Percentiles rank a stretch among this genome's conserved stretches.
Evolutionary conservation across 2,329 filamentous ascomycete species (phyloP).

Genomic region (Chrysoporthe puriensis): DNA sequence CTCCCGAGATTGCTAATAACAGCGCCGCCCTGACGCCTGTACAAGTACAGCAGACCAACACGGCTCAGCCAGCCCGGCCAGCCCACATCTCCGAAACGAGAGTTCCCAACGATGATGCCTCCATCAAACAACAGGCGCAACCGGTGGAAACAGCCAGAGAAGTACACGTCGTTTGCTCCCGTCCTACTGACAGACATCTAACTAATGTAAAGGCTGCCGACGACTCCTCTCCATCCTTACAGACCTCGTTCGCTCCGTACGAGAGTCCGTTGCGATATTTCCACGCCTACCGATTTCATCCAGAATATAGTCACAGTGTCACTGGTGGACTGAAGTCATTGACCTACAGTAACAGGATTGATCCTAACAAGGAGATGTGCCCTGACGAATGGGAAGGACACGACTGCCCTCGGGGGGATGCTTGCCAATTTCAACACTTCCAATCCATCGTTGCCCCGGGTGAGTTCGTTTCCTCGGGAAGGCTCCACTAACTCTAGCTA

Average conservation of each 20-base stretch:
- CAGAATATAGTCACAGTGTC: slow-evolving; percentile 70
- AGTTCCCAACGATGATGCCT: slow-evolving; percentile 31
- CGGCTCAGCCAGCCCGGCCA: slow-evolving; percentile 33
- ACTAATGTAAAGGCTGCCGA: slow-evolving; percentile 31
- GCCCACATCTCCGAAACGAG: slow-evolving; percentile 40
- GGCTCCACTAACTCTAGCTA: slow-evolving; percentile 29
- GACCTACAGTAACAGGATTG: slow-evolving; percentile 92
- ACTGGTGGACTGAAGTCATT: slow-evolving; percentile 81
- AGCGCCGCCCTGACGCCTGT: not conserved
- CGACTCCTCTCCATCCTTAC: slow-evolving; percentile 19
- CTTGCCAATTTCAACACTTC: slow-evolving; percentile 83
- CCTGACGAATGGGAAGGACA: slow-evolving; percentile 72
- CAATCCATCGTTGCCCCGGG: slow-evolving; percentile 71
- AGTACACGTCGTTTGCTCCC: slow-evolving; percentile 45
- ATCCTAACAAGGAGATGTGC: slow-evolving; percentile 74
- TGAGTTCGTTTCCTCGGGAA: slow-evolving; percentile 56
- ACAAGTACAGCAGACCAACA: not conserved
- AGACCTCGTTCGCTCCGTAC: slow-evolving; percentile 60
- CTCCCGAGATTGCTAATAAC: slow-evolving; percentile 30
- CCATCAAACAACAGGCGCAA: slow-evolving; percentile 33
- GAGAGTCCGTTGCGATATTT: slow-evolving; percentile 82
- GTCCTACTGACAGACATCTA: slow-evolving; percentile 29
- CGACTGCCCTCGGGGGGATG: slow-evolving; percentile 69
- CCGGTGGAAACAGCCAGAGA: slow-evolving; percentile 41
- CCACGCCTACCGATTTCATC: slow-evolving; percentile 88